phyloP scores from a whole-genome alignment of 2,329 filamentous ascomycete genomes.

The Diaporthe sp. region DNA sequence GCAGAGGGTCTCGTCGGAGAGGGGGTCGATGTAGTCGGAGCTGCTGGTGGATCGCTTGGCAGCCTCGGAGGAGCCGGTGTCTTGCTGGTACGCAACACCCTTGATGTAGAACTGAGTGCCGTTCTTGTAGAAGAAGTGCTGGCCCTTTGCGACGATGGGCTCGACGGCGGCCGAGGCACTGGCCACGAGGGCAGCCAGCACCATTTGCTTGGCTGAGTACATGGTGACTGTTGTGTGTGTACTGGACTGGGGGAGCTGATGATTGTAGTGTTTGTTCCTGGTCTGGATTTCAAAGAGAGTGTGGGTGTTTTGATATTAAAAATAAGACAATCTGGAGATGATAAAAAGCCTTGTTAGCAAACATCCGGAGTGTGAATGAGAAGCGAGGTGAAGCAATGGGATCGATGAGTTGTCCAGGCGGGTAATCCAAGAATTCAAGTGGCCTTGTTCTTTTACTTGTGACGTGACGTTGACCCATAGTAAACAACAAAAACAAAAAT shows the following conservation, averaged over 20 bases:
- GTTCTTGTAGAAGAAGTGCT: conserved; percentile 84
- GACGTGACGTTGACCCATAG: conserved; percentile 13
- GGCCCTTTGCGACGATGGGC: conserved; percentile 40
- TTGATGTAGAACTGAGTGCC: conserved; percentile 81
- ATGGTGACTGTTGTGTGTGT: conserved; percentile 6
- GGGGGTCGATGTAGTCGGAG: conserved; percentile 81
- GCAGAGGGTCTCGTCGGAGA: conserved; percentile 79
- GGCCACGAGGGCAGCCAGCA: conserved; percentile 36
- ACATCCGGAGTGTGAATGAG: background rate
- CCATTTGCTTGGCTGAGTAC: conserved; percentile 38
- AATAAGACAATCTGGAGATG: conserved; percentile 30
- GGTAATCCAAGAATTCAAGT: background rate
- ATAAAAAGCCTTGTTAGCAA: conserved; percentile 25
- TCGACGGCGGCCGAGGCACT: conserved; percentile 32
- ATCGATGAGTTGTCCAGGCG: background rate
- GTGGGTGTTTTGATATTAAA: conserved; percentile 25
- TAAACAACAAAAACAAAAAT: conserved; percentile 24
- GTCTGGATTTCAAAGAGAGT: conserved; percentile 24
- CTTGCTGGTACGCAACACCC: conserved; percentile 95
- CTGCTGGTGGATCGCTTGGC: conserved; percentile 61
- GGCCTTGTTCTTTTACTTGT: background rate
- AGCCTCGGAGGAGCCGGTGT: conserved; percentile 58
- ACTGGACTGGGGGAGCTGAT: background rate
- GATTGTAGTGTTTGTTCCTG: background rate
- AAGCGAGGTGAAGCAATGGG: background rate